Evolutionary conservation across 352 stramenopile species (phyloP), one percentile per base, ranked within the genome.

Genomic region (Globisporangium perplexum): DNA sequence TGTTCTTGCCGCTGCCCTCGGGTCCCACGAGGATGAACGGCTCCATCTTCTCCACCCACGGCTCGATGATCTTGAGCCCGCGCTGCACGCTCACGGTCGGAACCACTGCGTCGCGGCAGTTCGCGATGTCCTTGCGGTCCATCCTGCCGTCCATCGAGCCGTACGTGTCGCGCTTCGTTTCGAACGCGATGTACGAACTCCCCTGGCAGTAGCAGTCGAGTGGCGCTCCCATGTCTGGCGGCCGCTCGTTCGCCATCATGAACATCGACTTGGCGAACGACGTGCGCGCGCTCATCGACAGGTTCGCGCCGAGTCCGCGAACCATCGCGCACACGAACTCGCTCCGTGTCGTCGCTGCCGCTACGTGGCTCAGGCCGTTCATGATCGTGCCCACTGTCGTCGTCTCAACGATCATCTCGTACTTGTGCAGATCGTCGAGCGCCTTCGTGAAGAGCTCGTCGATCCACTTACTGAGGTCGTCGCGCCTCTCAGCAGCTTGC

Each of bases 11-110:
- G 39, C 88, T 96, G 43, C 94, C 94, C 66, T 98, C 85, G 0
- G 94, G 94, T 0, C 94, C 94, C 1, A 98, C 94, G 7, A 98
- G 68, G 46, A 98, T 96, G 62, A 98, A 98, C 17, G 94, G 94
- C 63, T 97, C 88, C 76, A 94, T 91, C 23, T 77, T 74, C 8
- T 97, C 80, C 4, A 98, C 86, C 94, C 94, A 98, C 17, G 86
- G 85, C 47, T 90, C 72, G 22, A 98, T 82, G 22, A 90, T 75
- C 47, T 92, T 86, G 44, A 98, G 61, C 0, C 84, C 90, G 17
- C 93, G 82, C 72, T 97, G 84, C 22, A 96, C 79, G 17, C 70
- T 90, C 11, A 90, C 62, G 0, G 88, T 96, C 3, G 81, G 83
- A 1, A 96, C 74, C 44, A 91, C 72, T 0, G 74, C 67, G 12